phyloP scores from a whole-genome alignment of 2,329 filamentous ascomycete species.

The Colletotrichum sp. region DNA sequence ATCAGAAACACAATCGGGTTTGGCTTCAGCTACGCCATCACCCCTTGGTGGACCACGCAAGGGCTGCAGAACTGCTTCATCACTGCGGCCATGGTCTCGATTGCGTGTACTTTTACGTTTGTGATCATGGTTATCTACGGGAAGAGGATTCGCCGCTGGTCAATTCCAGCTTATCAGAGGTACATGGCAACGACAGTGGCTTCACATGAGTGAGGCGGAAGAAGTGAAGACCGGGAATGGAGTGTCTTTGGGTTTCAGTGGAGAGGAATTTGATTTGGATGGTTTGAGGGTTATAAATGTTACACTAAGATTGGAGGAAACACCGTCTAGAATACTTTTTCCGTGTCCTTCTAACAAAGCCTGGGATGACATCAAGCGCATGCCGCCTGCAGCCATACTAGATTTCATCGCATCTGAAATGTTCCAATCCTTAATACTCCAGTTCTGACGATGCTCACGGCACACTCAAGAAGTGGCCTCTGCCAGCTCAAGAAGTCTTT shows the following conservation, averaged over 20 bases:
- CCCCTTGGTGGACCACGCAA: neutral
- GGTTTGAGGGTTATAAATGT: fast-evolving
- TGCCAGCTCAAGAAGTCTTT: neutral
- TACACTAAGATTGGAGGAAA: neutral
- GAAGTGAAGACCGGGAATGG: no score
- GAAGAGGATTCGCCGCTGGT: neutral
- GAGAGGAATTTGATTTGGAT: neutral
- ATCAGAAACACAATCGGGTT: neutral
- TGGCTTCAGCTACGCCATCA: neutral
- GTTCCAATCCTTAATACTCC: fast-evolving
- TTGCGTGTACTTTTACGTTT: neutral
- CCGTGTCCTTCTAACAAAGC: neutral
- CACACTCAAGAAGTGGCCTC: neutral
- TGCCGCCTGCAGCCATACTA: fast-evolving
- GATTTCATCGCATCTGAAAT: neutral
- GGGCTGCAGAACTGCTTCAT: neutral
- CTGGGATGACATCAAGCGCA: fast-evolving
- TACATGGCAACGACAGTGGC: neutral
- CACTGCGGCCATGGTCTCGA: neutral
- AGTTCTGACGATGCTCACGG: neutral
- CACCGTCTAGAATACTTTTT: no score
- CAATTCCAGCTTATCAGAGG: neutral
- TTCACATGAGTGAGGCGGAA: neutral
- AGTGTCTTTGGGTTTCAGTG: fast-evolving
- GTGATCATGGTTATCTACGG: neutral